Evolutionary conservation across 352 stramenopile species (phyloP).

Genomic region (Albugo laibachii): DNA sequence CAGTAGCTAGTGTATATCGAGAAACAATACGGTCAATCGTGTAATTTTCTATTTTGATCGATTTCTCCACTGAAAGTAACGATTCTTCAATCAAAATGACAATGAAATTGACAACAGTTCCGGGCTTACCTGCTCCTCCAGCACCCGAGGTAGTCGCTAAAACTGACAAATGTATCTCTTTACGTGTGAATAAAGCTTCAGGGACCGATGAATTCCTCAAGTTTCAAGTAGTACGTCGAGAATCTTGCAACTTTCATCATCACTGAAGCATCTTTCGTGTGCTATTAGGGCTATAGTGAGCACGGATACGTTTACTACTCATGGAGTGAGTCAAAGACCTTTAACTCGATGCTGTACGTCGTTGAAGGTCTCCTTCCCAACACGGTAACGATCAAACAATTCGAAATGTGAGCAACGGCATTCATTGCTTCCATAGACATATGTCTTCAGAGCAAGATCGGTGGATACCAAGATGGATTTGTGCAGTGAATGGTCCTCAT

Average conservation of each 20-base stretch:
- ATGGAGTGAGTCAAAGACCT: conserved; percentile 52
- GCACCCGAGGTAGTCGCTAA: conserved; percentile 47
- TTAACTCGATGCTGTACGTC: conserved; percentile 27
- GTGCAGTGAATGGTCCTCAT: conserved; percentile 57
- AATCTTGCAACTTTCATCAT: too few species aligned
- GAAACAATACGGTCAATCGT: too few species aligned
- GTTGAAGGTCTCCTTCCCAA: conserved; percentile 54
- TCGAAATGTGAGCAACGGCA: too few species aligned
- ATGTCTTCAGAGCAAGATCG: conserved; percentile 55
- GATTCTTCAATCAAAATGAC: background rate
- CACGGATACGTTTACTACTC: conserved; percentile 79
- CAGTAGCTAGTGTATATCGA: background rate
- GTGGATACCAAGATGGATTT: conserved; percentile 34
- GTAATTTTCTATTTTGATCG: too few species aligned
- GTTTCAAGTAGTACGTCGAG: conserved; percentile 20
- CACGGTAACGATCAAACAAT: conserved; percentile 6
- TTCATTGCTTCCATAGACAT: conserved; percentile 18
- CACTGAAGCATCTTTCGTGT: background rate
- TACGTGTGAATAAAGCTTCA: conserved; percentile 19
- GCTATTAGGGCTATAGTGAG: conserved; percentile 39
- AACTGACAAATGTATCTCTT: conserved; percentile 50
- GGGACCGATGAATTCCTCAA: conserved; percentile 27
- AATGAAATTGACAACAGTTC: conserved; percentile 30
- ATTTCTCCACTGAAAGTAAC: too few species aligned
- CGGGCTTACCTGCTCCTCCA: conserved; percentile 31